Evolutionary conservation across 768 basidiomycete species (phyloP), one percentile per base, ranked within the genome.

Genomic region (Trametes cingulata): DNA sequence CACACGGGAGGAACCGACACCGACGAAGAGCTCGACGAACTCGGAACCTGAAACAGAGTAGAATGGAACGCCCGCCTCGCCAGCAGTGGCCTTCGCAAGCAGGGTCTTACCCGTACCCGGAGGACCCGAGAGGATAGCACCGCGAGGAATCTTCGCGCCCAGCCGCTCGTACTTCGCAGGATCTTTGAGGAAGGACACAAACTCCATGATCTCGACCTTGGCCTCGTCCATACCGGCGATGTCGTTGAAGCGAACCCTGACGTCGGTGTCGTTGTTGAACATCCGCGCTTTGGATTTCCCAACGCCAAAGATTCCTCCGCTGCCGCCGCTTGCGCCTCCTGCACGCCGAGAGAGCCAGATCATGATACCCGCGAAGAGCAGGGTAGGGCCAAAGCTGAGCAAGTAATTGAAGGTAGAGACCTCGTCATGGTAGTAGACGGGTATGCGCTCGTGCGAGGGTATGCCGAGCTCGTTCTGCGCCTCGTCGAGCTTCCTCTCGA

Each of bases 221-320:
- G 95, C 97, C 76, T 99, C 97, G 76, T 99, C 97, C 96, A 98
- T 98, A 37, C 97, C 97, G 14, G 97, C 97, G 17, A 99, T 93
- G 71, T 99, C 95, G 76, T 87, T 87, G 79, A 99, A 99, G 73
- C 91, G 91, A 69, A 90, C 86, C 72, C 86, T 90, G 71, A 98
- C 88, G 52, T 95, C 91, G 35, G 91, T 94, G 67, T 99, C 96
- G 78, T 96, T 91, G 80, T 98, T 98, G 78, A 98, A 98, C 71
- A 97, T 78, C 75, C 87, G 93, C 14, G 97, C 97, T 61, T 82
- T 85, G 69, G 93, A 95, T 79, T 98, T 98, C 55, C 96, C 97
- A 39, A 99, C 95, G 71, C 83, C 95, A 78, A 99, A 98, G 49
- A 98, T 95, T 39, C 96, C 95, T 24, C 95, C 92, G 2, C 87